These are phyloP conservation scores for Termitomyces sp. DNA, from an alignment of 768 basidiomycete species.

Conservation along the genomic window DNA sequence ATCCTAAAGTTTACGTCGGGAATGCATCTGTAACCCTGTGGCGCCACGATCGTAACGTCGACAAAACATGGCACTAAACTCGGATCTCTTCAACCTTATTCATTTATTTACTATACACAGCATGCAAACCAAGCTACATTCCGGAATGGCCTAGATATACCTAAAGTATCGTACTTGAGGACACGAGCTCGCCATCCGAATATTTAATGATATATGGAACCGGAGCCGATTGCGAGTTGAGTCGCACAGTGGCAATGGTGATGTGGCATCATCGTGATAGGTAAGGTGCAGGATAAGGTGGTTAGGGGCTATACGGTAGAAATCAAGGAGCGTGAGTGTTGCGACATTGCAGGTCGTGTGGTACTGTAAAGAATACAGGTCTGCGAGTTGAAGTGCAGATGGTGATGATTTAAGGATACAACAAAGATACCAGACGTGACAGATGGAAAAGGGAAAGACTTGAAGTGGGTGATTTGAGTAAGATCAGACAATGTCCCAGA, in stretches of 20 bases:
- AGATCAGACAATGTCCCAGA: slow-evolving; percentile 85
- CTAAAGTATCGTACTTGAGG: neutral
- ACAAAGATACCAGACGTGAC: slow-evolving; percentile 7
- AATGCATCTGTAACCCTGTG: neutral
- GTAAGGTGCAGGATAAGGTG: neutral
- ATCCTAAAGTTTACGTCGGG: neutral
- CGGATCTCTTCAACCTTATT: neutral
- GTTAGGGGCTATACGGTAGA: neutral
- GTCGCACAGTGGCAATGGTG: slow-evolving; percentile 23
- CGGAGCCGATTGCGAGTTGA: slow-evolving; percentile 33
- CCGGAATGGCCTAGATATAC: neutral
- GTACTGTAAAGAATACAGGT: slow-evolving; percentile 20
- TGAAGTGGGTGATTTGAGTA: slow-evolving; percentile 4
- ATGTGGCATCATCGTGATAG: slow-evolving; percentile 5
- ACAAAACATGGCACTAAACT: neutral
- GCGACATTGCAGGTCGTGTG: slow-evolving; percentile 4
- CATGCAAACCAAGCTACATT: neutral
- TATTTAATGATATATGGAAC: slow-evolving; percentile 5
- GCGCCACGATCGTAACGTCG: neutral
- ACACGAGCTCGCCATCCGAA: neutral
- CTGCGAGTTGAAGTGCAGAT: slow-evolving; percentile 50
- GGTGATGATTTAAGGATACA: slow-evolving; percentile 30
- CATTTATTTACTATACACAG: neutral
- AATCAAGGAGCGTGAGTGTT: slow-evolving; percentile 2
- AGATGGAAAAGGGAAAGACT: neutral